Conservation (phyloP, 164 flowering plant species). For the Nymphaea thermarum region DNA sequence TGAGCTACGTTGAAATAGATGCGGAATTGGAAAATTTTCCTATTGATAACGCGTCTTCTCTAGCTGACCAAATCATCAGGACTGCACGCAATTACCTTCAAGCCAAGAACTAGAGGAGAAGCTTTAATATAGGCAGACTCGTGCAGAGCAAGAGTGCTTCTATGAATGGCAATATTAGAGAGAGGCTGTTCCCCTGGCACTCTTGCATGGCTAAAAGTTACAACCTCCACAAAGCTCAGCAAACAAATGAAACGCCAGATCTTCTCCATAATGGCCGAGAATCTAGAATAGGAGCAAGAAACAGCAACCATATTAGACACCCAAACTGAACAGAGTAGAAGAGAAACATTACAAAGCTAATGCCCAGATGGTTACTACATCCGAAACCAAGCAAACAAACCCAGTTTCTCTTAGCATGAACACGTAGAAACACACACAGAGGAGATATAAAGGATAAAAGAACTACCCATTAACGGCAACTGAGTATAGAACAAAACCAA, state of each 20-base stretch:
- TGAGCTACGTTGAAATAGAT: neutral
- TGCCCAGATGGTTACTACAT: neutral
- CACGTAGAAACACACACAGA: too few species aligned
- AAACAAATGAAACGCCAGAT: slow-evolving; percentile 10
- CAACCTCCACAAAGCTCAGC: slow-evolving; percentile 19
- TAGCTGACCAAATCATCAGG: neutral
- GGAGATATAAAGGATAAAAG: too few species aligned
- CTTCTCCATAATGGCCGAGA: slow-evolving; percentile 10
- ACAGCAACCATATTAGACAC: neutral
- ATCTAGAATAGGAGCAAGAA: neutral
- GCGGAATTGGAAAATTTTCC: neutral
- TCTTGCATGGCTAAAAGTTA: slow-evolving; percentile 13
- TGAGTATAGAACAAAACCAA: too few species aligned
- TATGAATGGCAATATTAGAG: slow-evolving; percentile 49
- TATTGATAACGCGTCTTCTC: neutral
- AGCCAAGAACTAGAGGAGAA: slow-evolving; percentile 57
- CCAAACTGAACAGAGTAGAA: neutral
- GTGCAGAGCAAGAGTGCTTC: slow-evolving; percentile 26
- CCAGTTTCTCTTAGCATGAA: too few species aligned
- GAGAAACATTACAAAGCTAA: neutral
- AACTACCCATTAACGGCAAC: too few species aligned
- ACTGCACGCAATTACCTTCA: slow-evolving; percentile 16
- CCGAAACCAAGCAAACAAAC: neutral
- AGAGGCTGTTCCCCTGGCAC: slow-evolving; percentile 57
- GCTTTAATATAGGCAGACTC: slow-evolving; percentile 46